Evolutionary conservation across 768 basidiomycete genomes (phyloP), one percentile per base, ranked within the genome.

Genomic region (Neoboletus magnificus): DNA sequence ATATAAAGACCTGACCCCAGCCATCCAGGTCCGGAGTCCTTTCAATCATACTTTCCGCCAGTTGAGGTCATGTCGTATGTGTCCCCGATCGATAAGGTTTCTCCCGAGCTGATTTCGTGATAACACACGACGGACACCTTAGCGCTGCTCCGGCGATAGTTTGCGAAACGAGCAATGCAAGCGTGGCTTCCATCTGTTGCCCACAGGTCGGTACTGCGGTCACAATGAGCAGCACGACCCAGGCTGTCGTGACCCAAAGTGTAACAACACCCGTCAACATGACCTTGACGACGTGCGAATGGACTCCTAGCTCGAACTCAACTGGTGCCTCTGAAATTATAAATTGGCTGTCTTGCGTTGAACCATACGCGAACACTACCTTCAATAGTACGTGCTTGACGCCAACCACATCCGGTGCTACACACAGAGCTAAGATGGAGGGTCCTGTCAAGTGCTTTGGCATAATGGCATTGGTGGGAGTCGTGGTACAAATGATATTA

Each of bases 151-250:
- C 11, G 18, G 8, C 18, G 5, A 2, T 6, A 51, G 44, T 25
- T 5, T 58, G 57, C 39, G 33, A 50, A 37, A 30, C 55, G 9
- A 45, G 27, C 44, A 58, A 58, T 30, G 33, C 42, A 25, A 57
- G 55, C 2, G 57, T 58, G 18, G 40, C 49, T 6, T 15, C 32
- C 23, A 57, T 57, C 16, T 58, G 55, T 30, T 58, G 57, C 15
- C 18, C 32, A 6, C 48, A 42, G 22, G 6, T 46, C 16, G 27
- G 33, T 30, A 4, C 36, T 20, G 12, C 56, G 25, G 25, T 30
- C 29, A 43, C 52, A 15, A 54, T 27, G 45, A n/a, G 46, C 13
- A 48, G 5, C 40, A 37, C 35, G 35, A 45, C n/a, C 27, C 13
- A 10, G 4, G 13, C 2, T 20, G 2, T 52, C 9, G 0, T 8